A percentile compares a stretch with the other conserved stretches of the same genome.
Conservation (phyloP, 768 basidiomycete genomes). For the Leccinum broughii region DNA sequence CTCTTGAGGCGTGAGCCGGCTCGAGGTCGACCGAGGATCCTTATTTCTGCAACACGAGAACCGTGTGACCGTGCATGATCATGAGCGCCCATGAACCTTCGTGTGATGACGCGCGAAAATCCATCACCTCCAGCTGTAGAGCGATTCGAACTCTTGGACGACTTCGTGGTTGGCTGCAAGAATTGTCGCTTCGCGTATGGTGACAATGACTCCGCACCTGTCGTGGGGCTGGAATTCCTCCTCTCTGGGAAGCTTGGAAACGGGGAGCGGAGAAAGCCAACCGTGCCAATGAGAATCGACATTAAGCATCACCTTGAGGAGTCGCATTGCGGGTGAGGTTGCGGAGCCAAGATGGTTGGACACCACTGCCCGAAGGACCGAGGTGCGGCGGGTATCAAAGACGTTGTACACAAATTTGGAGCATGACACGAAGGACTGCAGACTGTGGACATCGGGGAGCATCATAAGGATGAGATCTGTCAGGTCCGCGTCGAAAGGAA, state of each 20-base stretch:
- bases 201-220: not conserved
- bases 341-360: conserved; percentile 17
- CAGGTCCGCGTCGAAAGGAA: conserved; percentile 15
- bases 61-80: not conserved
- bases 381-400: conserved; percentile 12
- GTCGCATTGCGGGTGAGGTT: conserved; percentile 12
- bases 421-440: conserved; percentile 14
- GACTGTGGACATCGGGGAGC: conserved; percentile 10
- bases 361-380: conserved; percentile 14
- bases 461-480: conserved; percentile 13
- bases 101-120: not conserved
- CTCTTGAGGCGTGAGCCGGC: not conserved
- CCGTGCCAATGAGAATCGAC: conserved; percentile 19
- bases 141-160: conserved; percentile 14
- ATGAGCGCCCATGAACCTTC: conserved; percentile 5
- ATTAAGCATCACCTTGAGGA: conserved; percentile 16
- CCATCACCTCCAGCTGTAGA: conserved; percentile 26
- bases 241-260: conserved; percentile 14
- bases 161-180: conserved; percentile 18
- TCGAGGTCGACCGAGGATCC: conserved; percentile 28
- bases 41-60: conserved; percentile 33
- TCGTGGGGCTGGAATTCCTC: conserved; percentile 2
- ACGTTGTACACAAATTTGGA: conserved; percentile 21
- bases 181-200: conserved; percentile 10
- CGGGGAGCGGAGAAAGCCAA: conserved; percentile 8